These are phyloP conservation scores for Rhododendron molle DNA, from an alignment of 148 eudicot species.

Conservation along the genomic window DNA sequence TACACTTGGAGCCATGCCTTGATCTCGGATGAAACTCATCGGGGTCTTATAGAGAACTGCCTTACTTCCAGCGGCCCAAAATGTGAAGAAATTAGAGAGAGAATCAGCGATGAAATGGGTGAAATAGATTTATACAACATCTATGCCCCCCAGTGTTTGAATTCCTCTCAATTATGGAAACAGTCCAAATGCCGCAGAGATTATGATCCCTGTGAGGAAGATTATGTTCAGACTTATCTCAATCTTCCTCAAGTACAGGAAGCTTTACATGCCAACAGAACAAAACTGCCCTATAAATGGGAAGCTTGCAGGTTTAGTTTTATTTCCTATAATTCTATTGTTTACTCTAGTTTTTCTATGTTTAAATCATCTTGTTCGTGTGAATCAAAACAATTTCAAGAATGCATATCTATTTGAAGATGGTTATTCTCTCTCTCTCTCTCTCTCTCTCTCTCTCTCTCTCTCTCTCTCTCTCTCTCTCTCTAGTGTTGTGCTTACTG, in stretches of 20 bases:
- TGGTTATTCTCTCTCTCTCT: background rate
- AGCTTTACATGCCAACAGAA: constrained; percentile 27
- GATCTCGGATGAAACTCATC: constrained; percentile 30
- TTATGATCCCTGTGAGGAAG: constrained; percentile 32
- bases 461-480: background rate
- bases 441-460: background rate
- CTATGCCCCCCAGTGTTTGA: constrained; percentile 16
- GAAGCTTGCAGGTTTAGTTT: constrained; percentile 16
- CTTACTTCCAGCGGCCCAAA: background rate
- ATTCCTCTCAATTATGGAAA: background rate
- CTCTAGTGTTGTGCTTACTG: constrained; percentile 16
- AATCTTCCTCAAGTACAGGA: constrained; percentile 26
- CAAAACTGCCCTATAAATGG: constrained; percentile 28
- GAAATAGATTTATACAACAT: constrained; percentile 26
- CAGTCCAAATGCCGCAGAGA: constrained; percentile 1
- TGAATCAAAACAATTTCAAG: background rate
- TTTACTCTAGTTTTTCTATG: background rate
- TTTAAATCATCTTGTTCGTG: background rate
- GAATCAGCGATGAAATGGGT: constrained; percentile 12
- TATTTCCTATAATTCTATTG: background rate
- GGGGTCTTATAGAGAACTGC: constrained; percentile 18
- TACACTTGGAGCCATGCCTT: constrained; percentile 33
- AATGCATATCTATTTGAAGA: background rate
- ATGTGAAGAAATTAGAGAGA: constrained; percentile 7
- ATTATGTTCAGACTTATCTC: constrained; percentile 20